phyloP scores from a whole-genome alignment of 805 yeast species.

The Lachancea meyersii region DNA sequence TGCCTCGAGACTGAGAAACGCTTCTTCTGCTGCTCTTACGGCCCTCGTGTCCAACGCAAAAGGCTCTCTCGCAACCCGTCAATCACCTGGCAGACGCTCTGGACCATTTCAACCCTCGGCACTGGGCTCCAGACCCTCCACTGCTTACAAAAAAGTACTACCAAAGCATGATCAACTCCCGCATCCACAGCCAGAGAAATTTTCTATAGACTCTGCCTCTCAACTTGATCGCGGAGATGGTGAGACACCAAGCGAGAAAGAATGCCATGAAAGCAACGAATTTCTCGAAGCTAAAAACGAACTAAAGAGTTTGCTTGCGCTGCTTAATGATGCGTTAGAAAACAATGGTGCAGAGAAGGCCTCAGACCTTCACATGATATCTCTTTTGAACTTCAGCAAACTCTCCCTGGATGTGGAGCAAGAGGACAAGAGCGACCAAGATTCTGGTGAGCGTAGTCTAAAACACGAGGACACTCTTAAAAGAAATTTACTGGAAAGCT shows the following conservation, averaged over 20 bases:
- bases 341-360: conserved; percentile 28
- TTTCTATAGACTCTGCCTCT: background rate
- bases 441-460: conserved; percentile 7
- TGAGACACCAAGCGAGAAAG: conserved; percentile 8
- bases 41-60: conserved; percentile 27
- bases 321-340: conserved; percentile 31
- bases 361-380: conserved; percentile 30
- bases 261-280: conserved; percentile 11
- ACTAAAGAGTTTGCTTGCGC: conserved; percentile 24
- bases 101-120: conserved; percentile 2
- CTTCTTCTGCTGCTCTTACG: conserved; percentile 37
- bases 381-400: conserved; percentile 30
- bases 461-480: conserved; percentile 18
- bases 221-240: background rate
- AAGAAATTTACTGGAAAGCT: conserved; percentile 26
- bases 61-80: background rate
- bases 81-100: background rate
- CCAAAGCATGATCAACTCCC: background rate
- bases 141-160: background rate
- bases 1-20: conserved; percentile 24
- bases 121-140: background rate
- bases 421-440: conserved; percentile 6
- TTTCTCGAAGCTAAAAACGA: conserved; percentile 24
- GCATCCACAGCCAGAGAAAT: background rate
- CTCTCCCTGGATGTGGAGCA: conserved; percentile 21